Evolutionary conservation across 2,329 filamentous ascomycete genomes (phyloP).

Genomic region (Penicillium sp.): DNA sequence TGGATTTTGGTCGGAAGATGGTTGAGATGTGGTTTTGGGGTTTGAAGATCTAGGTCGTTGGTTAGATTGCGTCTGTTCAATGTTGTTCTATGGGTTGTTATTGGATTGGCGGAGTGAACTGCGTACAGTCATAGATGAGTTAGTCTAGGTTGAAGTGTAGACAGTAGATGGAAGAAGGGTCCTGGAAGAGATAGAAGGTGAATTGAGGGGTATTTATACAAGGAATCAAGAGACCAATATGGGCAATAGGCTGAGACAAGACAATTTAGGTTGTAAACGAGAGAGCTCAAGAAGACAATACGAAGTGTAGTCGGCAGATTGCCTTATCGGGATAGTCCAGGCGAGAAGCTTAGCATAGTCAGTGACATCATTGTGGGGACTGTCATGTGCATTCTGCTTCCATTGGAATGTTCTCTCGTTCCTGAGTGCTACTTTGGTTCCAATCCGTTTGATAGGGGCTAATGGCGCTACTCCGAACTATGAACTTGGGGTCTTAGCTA

Average conservation of each 20-base stretch:
- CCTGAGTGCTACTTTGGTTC: no score
- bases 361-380: not conserved
- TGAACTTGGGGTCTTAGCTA: no score
- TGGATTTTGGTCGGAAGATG: not conserved
- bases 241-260: not conserved
- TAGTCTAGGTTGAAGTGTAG: not conserved
- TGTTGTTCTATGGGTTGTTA: not conserved
- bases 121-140: constrained; percentile 1
- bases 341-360: constrained; percentile 1
- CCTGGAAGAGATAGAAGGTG: not conserved
- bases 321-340: constrained; percentile 10
- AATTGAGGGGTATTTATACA: not conserved
- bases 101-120: not conserved
- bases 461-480: no score
- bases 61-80: constrained; percentile 4
- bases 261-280: not conserved
- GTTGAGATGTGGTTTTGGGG: not conserved
- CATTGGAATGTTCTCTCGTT: no score
- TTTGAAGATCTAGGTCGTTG: not conserved
- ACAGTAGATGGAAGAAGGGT: not conserved
- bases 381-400: not conserved
- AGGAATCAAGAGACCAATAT: not conserved
- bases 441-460: no score
- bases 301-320: not conserved
- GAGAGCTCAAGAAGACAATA: not conserved